phyloP scores from a whole-genome alignment of 176 grass and related monocot genomes.

The Aechmea fasciata region DNA sequence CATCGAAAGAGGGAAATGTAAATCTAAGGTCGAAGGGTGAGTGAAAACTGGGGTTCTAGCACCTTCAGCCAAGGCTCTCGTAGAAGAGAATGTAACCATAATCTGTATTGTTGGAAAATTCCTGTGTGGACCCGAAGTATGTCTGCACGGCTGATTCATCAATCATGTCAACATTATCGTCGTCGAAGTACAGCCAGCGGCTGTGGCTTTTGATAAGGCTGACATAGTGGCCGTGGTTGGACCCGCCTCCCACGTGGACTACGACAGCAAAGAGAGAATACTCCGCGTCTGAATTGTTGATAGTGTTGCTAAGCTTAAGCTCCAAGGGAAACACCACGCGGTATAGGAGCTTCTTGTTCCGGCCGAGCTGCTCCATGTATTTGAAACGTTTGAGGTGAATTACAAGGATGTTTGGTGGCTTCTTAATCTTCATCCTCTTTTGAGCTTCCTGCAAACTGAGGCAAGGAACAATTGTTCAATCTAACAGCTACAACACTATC shows the following conservation, averaged over 20 bases:
- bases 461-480: neutral
- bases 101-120: constrained; percentile 89
- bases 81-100: constrained; percentile 96
- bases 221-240: constrained; percentile 94
- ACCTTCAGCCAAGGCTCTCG: constrained; percentile 46
- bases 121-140: constrained; percentile 82
- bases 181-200: constrained; percentile 90
- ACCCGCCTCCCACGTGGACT: constrained; percentile 84
- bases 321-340: constrained; percentile 90
- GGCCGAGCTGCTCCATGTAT: constrained; percentile 87
- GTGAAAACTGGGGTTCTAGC: constrained; percentile 18
- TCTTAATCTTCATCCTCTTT: constrained; percentile 99
- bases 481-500: neutral
- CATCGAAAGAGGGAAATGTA: too few relatives aligned
- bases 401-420: constrained; percentile 83
- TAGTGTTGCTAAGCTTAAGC: constrained; percentile 82
- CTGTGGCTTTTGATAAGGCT: constrained; percentile 96
- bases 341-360: constrained; percentile 85
- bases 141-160: constrained; percentile 73
- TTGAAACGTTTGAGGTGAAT: constrained; percentile 99
- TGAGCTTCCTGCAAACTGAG: constrained; percentile 95
- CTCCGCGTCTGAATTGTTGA: constrained; percentile 70
- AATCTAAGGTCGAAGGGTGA: neutral
- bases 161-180: constrained; percentile 93
- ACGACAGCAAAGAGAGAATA: constrained; percentile 93